Evolutionary conservation across 257 asterid genomes (phyloP), one percentile per base, ranked within the genome.

Genomic region (Linderniella brevidens): DNA sequence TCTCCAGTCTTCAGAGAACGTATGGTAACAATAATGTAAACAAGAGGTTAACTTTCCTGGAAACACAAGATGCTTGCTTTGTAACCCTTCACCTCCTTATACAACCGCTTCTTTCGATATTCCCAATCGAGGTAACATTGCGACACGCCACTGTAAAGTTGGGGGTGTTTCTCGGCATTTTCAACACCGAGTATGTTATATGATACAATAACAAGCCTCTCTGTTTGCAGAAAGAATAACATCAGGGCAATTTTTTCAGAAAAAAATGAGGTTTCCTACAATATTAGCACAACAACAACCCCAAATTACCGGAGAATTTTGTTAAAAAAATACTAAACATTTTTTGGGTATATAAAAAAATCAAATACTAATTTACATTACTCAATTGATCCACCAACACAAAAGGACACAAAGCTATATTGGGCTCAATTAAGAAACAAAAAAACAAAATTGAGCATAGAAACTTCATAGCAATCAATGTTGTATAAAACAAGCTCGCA

Each of bases 161-260:
- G 58, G 9, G 74, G 79, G 70, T 86, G 97, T 35, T 64, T 72
- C 41, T 49, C 38, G 15, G 82, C 81, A 69, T 86, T 86, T 41
- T 71, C 75, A 29, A 65, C 92, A 4, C 93, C 97, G 60, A 86
- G 75, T 63, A 86, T 56, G 64, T 86, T 86, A 64, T 86, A 82
- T 8, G 93, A 79, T 54, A 79, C 68, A 60, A 86, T 50, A 43
- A 79, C 72, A 47, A 73, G 44, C 55, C 75, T 65, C 55, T 82
- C 96, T 86, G 79, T 64, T 53, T 45, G 6, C 32, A 25, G 45
- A 58, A 46, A 19, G 43, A 46, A 17, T 9, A 48, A 17, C 18
- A 4, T 19, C 14, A 43, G 15, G 13, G 29, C 15, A 56, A 25
- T 65, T 58, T 13, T 5, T 35, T 17, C 6, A 40, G 40, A 46